Percentiles rank a stretch among this genome's conserved stretches.
Conservation (phyloP, 2,329 filamentous ascomycete genomes). For the Fusarium temperatum region DNA sequence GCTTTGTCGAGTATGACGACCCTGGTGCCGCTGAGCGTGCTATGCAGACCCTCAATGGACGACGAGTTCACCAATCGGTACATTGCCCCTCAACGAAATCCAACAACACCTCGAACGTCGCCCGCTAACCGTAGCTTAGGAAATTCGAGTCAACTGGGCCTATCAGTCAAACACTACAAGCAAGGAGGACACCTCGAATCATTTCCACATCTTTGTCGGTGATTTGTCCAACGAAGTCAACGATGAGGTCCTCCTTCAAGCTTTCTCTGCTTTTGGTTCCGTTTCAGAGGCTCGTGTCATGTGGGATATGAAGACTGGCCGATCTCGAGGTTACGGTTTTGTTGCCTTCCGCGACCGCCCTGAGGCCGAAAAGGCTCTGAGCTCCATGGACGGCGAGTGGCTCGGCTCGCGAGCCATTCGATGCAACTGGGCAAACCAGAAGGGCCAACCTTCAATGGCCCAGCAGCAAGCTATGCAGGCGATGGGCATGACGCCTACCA, state of each 20-base stretch:
- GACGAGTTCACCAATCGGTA: conserved; percentile 94
- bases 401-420: conserved; percentile 96
- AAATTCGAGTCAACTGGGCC: conserved; percentile 99
- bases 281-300: conserved; percentile 98
- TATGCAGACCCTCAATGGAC: conserved; percentile 96
- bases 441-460: conserved; percentile 98
- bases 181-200: conserved; percentile 97
- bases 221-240: conserved; percentile 99
- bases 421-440: conserved; percentile 99
- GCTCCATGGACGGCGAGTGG: conserved; percentile 99
- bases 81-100: not conserved
- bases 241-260: conserved; percentile 91
- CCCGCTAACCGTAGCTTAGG: conserved; percentile 61
- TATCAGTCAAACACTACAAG: conserved; percentile 94
- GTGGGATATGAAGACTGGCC: conserved; percentile 99
- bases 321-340: conserved; percentile 96
- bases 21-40: conserved; percentile 95
- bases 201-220: conserved; percentile 99
- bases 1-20: conserved; percentile 98
- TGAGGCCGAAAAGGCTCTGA: conserved; percentile 95
- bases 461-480: conserved; percentile 97
- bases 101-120: conserved; percentile 1
- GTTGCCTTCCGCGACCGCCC: conserved; percentile 94
- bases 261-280: conserved; percentile 93
- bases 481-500: conserved; percentile 98